phyloP scores from a whole-genome alignment of 1,284 basidiomycete species.

The Malassezia yamatoensis region DNA sequence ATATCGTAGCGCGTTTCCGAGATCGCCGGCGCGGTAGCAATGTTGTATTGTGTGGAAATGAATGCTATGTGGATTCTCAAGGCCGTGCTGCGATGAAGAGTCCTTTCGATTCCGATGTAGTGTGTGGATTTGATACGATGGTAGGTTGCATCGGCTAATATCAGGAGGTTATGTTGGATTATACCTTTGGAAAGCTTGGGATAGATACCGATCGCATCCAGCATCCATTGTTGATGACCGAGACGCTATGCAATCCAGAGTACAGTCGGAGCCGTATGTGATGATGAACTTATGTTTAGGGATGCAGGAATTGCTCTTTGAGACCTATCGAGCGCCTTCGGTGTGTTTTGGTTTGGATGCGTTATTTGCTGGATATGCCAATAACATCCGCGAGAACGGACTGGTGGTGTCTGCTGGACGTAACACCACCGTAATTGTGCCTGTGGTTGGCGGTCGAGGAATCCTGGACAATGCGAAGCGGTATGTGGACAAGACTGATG shows the following conservation, averaged over 20 bases:
- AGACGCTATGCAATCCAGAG: conserved; percentile 76
- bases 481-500: neutral
- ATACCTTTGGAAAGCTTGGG: conserved; percentile 75
- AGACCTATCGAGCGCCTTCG: conserved; percentile 77
- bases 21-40: conserved; percentile 37
- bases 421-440: conserved; percentile 36
- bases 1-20: conserved; percentile 35
- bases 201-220: conserved; percentile 68
- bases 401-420: conserved; percentile 37
- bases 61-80: conserved; percentile 39
- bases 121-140: conserved; percentile 43
- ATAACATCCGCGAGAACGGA: conserved; percentile 30
- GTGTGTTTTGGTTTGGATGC: conserved; percentile 83
- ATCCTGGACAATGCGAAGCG: conserved; percentile 37
- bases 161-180: conserved; percentile 88
- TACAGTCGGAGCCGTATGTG: conserved; percentile 72
- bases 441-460: conserved; percentile 31
- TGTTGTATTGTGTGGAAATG: conserved; percentile 37
- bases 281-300: conserved; percentile 51
- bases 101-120: conserved; percentile 41
- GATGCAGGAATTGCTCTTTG: conserved; percentile 92
- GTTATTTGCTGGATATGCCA: conserved; percentile 71
- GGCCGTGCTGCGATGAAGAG: conserved; percentile 30
- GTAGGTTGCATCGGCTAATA: conserved; percentile 5
- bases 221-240: conserved; percentile 89